Evolutionary conservation across 2,329 filamentous ascomycete genomes (phyloP), one percentile per base, ranked within the genome.

Genomic region (Colletotrichum endophyticum): DNA sequence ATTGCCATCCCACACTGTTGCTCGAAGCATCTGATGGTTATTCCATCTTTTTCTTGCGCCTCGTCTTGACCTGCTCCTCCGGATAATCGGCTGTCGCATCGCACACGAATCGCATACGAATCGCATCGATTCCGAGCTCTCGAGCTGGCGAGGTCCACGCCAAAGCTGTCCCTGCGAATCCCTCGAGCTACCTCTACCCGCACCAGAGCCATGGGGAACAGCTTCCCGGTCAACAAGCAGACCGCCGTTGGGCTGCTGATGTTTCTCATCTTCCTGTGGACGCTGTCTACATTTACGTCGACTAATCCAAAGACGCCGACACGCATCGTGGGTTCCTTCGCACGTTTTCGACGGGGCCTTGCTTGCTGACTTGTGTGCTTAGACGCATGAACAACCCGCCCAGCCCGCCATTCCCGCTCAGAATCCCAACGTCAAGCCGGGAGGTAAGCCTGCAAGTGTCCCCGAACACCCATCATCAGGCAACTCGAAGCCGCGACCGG

Each of bases 211-310:
- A 77, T 77, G 74, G 25, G 11, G 8, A 66, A 67, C 22, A 39
- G 30, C 13, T 39, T 73, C 4, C 49, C 59, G 5, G 53, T 76
- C 22, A 78, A 73, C 53, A 71, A 53, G 32, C 76, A 78, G 70
- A 73, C 73, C n/a, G 19, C 49, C 9, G 19, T 67, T 2, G 69
- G 68, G n/a, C 27, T 71, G 5, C 15, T 70, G 12, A 32, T 70
- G 63, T 61, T 78, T 9, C 36, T 78, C 25, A 49, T 76, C 49
- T 70, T 76, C 12, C 15, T 78, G 11, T 78, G 76, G 76, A 73
- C 59, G 15, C 61, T 78, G n/a, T 73, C 66, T 25, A 69, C 36
- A 19, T 73, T 78, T 13, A 39, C 56, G 8, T 56, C 53, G 15
- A 72, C 75, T 36, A 62, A 70, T 8, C 36, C 56, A n/a, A 61